These are phyloP conservation scores for Globisporangium perplexum DNA, from an alignment of 352 stramenopile genomes.

Conservation along the genomic window DNA sequence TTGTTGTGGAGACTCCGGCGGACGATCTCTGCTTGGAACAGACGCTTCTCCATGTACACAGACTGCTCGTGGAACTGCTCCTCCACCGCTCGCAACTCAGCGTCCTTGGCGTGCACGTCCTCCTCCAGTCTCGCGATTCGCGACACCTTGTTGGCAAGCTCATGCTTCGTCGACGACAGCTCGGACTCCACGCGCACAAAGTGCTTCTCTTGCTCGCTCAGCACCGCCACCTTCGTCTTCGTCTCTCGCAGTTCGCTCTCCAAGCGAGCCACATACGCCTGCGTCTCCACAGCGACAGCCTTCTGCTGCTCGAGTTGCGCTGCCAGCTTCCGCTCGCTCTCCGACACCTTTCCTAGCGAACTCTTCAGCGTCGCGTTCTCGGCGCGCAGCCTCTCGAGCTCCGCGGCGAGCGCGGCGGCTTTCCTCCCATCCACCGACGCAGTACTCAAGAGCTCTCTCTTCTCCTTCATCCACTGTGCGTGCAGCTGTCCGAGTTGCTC, in stretches of 20 bases:
- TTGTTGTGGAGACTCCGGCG: constrained; percentile 84
- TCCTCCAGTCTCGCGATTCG: constrained; percentile 28
- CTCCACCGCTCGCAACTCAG: constrained; percentile 21
- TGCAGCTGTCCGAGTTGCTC: constrained; percentile 46
- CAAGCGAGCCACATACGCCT: constrained; percentile 25
- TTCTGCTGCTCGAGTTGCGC: constrained; percentile 20
- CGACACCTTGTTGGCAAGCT: constrained; percentile 25
- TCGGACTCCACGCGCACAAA: constrained; percentile 31
- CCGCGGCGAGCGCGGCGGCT: constrained; percentile 14
- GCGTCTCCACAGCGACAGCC: constrained; percentile 16
- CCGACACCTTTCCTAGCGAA: constrained; percentile 13
- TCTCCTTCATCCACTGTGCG: constrained; percentile 59
- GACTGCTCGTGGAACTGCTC: constrained; percentile 23
- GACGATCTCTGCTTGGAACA: constrained; percentile 64
- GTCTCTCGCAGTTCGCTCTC: constrained; percentile 30
- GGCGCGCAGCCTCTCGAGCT: constrained; percentile 36
- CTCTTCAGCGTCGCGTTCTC: constrained; percentile 36
- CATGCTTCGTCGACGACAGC: constrained; percentile 24
- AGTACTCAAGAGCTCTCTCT: constrained; percentile 30
- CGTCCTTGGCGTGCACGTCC: constrained; percentile 22
- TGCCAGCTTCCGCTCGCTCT: constrained; percentile 32
- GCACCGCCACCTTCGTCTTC: constrained; percentile 15
- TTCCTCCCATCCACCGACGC: constrained; percentile 33
- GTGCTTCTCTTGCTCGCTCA: constrained; percentile 33
- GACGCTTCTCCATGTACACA: constrained; percentile 32